These are phyloP conservation scores for Saprolegnia parasitica DNA, from an alignment of 352 stramenopile species.

Conservation along the genomic window DNA sequence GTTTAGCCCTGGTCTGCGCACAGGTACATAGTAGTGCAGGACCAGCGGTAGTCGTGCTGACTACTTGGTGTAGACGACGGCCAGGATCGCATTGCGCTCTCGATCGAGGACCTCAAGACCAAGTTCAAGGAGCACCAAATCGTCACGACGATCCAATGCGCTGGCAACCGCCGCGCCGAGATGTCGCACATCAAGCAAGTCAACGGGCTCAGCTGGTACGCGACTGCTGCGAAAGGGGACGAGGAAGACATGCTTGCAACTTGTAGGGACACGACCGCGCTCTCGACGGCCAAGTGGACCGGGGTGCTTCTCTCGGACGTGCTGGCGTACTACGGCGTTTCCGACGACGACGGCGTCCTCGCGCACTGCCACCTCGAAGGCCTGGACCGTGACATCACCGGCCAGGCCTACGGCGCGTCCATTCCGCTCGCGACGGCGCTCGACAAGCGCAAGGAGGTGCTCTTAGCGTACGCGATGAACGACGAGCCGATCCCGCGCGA, in stretches of 20 bases:
- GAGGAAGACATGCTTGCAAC: no score
- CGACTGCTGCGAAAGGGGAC: not conserved
- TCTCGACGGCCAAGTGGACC: constrained; percentile 94
- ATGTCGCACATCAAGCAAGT: constrained; percentile 91
- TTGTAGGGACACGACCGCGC: constrained; percentile 74
- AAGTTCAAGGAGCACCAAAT: constrained; percentile 91
- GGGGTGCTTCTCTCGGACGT: constrained; percentile 92
- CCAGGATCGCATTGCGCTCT: constrained; percentile 44
- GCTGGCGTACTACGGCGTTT: constrained; percentile 80
- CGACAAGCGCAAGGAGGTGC: constrained; percentile 91
- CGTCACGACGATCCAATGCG: constrained; percentile 94
- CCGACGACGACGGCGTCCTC: constrained; percentile 52
- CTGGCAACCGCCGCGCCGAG: constrained; percentile 92
- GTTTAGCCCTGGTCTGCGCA: constrained; percentile 50
- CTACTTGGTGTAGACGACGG: constrained; percentile 1
- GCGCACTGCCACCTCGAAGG: constrained; percentile 85
- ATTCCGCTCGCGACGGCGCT: constrained; percentile 93
- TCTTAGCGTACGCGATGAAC: constrained; percentile 99
- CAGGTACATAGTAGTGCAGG: constrained; percentile 23
- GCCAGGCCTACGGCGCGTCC: constrained; percentile 79
- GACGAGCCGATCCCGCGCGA: constrained; percentile 88
- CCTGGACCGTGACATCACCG: constrained; percentile 73
- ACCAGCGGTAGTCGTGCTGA: not conserved
- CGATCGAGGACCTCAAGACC: constrained; percentile 89
- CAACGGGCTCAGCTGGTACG: constrained; percentile 67